These are phyloP conservation scores for Lasiodiplodia gonubiensis DNA, from an alignment of 2,329 filamentous ascomycete species.

Conservation along the genomic window DNA sequence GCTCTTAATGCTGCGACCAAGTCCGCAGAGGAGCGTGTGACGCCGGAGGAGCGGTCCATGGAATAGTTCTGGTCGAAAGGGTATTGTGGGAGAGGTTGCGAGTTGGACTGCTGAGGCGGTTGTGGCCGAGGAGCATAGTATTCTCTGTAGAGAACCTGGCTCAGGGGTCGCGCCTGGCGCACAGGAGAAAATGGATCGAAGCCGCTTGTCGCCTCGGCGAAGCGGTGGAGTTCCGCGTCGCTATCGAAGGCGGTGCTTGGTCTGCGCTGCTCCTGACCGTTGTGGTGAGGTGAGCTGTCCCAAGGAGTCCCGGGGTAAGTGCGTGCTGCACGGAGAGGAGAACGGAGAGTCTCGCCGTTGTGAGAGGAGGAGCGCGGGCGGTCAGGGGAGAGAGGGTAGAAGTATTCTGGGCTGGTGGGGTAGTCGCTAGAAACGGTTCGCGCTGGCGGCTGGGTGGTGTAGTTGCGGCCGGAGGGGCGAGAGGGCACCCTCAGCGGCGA, in stretches of 20 bases:
- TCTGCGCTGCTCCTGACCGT: constrained; percentile 15
- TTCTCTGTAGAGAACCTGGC: constrained; percentile 31
- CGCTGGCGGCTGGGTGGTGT: background rate
- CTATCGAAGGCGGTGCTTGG: constrained; percentile 42
- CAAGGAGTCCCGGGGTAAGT: constrained; percentile 24
- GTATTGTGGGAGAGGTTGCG: constrained; percentile 8
- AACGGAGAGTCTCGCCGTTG: constrained; percentile 8
- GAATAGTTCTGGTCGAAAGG: constrained; percentile 7
- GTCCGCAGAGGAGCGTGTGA: constrained; percentile 7
- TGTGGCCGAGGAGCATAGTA: constrained; percentile 30
- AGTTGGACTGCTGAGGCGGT: constrained; percentile 10
- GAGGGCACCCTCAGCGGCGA: constrained; percentile 14
- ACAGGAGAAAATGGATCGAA: constrained; percentile 43
- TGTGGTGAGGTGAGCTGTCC: constrained; percentile 10
- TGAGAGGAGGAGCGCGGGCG: constrained; percentile 20
- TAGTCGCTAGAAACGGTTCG: constrained; percentile 14
- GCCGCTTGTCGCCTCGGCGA: constrained; percentile 46
- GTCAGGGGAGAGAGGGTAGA: constrained; percentile 13
- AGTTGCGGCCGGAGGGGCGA: constrained; percentile 5
- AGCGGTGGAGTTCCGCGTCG: constrained; percentile 45
- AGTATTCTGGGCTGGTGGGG: constrained; percentile 13
- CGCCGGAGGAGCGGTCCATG: constrained; percentile 32
- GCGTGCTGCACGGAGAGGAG: constrained; percentile 2
- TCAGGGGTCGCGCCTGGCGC: constrained; percentile 35
- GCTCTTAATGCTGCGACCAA: constrained; percentile 37